Evolutionary conservation across 805 yeast genomes (phyloP), one percentile per base, ranked within the genome.

Genomic region (Myxozyma vanderwaltii): DNA sequence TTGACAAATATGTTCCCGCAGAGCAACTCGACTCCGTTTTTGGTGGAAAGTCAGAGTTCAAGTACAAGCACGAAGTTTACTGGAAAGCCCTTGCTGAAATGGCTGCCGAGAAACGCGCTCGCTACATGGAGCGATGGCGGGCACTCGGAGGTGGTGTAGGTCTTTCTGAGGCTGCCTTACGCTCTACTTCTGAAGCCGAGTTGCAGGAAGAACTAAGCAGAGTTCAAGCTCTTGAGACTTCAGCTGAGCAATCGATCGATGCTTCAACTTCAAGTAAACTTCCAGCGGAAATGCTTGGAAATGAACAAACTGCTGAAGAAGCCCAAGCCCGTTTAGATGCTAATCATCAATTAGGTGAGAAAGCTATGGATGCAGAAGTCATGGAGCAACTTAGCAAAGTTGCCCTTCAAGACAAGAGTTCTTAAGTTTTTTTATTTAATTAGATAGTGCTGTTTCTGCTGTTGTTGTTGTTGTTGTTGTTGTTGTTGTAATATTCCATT

Each of bases 41-140:
- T 69, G 96, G 95, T 36, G 99, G 99, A 4, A 72, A 77, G 36
- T 86, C 89, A 52, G 88, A 89, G 68, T 94, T 94, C 73, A 88
- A 82, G 41, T 94, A 94, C 70, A 78, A 82, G 46, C 98, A 94
- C 68, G 82, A 81, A 3, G 74, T 78, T 24, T 94, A 94, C 74
- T 94, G 94, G 94, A 85, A 86, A 2, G 80, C 79, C 44, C 74
- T 92, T 78, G 76, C 77, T 51, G 79, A 81, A 66, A 81, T 88
- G 67, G 82, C 95, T 0, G 76, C 76, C 26, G 75, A 73, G 33
- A 87, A 84, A 68, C 83, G 84, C 68, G 71, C 71, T n/a, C 81
- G 78, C 55, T 91, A 89, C 73, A 75, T 86, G 74, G 76, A 80
- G 56, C 80, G 92, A 67, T 94, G 86, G 69, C 78, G 82, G 51